Percentiles rank a stretch among this genome's conserved stretches.
Evolutionary conservation across 164 flowering plant genomes (phyloP).

Genomic region (Dillenia turbinata): DNA sequence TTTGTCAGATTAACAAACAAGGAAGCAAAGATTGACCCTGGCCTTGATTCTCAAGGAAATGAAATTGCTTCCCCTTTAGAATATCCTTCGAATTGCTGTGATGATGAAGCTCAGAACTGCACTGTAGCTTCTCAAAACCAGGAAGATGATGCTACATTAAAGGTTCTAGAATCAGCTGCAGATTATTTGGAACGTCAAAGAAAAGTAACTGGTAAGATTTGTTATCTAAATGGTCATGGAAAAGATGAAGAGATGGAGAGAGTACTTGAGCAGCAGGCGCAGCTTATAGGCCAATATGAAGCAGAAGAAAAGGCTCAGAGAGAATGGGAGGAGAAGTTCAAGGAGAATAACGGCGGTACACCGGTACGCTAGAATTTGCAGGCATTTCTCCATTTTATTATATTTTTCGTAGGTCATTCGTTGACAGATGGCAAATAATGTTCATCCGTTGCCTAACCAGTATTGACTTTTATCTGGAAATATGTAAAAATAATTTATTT

Average conservation of each 20-base stretch:
- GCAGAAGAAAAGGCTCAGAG: slow-evolving; percentile 86
- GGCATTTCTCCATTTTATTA: background rate
- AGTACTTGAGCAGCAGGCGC: slow-evolving; percentile 58
- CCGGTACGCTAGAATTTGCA: slow-evolving; percentile 40
- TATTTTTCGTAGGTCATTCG: background rate
- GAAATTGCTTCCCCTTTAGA: slow-evolving; percentile 8
- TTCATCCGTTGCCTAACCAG: too few species aligned
- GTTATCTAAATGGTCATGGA: slow-evolving; percentile 18
- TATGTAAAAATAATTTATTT: too few species aligned
- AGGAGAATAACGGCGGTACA: slow-evolving; percentile 47
- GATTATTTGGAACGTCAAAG: slow-evolving; percentile 10
- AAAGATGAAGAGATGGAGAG: slow-evolving; percentile 49
- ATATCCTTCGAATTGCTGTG: slow-evolving; percentile 1
- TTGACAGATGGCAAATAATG: too few species aligned
- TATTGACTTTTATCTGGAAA: too few species aligned
- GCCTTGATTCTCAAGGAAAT: slow-evolving; percentile 13
- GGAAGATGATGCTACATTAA: slow-evolving; percentile 9
- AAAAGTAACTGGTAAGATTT: slow-evolving; percentile 5
- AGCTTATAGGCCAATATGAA: slow-evolving; percentile 60
- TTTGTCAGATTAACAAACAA: slow-evolving; percentile 28
- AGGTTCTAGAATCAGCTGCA: slow-evolving; percentile 4
- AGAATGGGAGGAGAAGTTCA: slow-evolving; percentile 85
- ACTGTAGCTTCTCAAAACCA: slow-evolving; percentile 11
- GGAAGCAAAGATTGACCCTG: slow-evolving; percentile 17
- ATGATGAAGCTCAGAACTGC: slow-evolving; percentile 4